Evolutionary conservation across 2,329 filamentous ascomycete species (phyloP), one percentile per base, ranked within the genome.

Genomic region (Malbranchea cinnamomea): DNA sequence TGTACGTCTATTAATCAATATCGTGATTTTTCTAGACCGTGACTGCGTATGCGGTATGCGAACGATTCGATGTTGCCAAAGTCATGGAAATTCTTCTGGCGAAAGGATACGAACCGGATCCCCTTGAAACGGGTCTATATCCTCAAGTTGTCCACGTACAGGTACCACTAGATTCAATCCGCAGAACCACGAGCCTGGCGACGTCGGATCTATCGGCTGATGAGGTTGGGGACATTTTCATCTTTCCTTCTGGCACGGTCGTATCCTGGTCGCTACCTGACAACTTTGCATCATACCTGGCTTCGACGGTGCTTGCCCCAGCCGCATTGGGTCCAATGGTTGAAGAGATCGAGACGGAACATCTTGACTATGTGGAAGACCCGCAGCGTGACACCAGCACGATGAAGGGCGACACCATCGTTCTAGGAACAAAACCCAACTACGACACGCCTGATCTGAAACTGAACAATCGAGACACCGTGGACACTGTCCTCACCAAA

Each of bases 241-340:
- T 98, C 33, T 98, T 98, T 42, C 84, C 87, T 6, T 93, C 85
- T 0, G 89, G 89, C 7, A 92, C 85, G 8, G 69, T 95, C 5
- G 89, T 95, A 4, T 78, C 82, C 14, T 98, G 89, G 89, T 80
- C 81, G 4, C 65, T 94, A 1, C 76, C 82, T 1, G 70, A 83
- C 37, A 72, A 78, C 34, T 71, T 83, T 11, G 76, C 84, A 10
- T 67, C 66, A 12, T 68, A 67, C 28, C 59, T 84, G 14, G 75
- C 79, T 4, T 79, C 79, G 6, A 70, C 68, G 33, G 74, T 78
- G 18, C 64, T 95, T 8, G 66, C 81, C 12, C 68, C 74, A 0
- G 84, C 87, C 1, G 81, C 85, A 9, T 69, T 79, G 40, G 74
- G 75, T 30, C 71, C 80, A 2, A 80, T 91, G 49, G 56, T 76